Evolutionary conservation across 2,329 filamentous ascomycete genomes (phyloP).

Genomic region (Rhinocladiella mackenziei): DNA sequence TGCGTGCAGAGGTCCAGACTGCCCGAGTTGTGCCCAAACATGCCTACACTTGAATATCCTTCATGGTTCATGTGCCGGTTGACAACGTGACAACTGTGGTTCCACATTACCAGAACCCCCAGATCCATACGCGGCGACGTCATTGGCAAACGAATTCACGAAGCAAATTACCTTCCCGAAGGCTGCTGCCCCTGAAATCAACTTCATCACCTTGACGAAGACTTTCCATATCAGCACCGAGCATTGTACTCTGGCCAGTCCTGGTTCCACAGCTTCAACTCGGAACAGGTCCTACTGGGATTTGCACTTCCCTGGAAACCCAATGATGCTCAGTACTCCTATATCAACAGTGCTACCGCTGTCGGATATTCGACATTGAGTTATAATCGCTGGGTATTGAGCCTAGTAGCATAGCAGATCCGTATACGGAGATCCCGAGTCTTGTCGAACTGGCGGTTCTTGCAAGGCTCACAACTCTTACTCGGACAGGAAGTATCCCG

Average conservation of each 20-base stretch:
- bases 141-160: slow-evolving; percentile 60
- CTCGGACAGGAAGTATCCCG: slow-evolving; percentile 24
- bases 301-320: slow-evolving; percentile 19
- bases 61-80: slow-evolving; percentile 20
- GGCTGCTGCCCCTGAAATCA: slow-evolving; percentile 61
- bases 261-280: slow-evolving; percentile 18
- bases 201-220: slow-evolving; percentile 78
- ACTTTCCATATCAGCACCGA: slow-evolving; percentile 64
- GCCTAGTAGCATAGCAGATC: slow-evolving; percentile 37
- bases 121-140: slow-evolving; percentile 17
- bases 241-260: slow-evolving; percentile 16
- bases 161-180: slow-evolving; percentile 83
- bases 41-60: slow-evolving; percentile 19
- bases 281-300: slow-evolving; percentile 27
- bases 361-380: slow-evolving; percentile 41
- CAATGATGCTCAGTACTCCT: slow-evolving; percentile 21
- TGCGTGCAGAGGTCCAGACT: too few species aligned
- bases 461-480: slow-evolving; percentile 34
- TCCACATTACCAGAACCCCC: slow-evolving; percentile 13
- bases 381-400: slow-evolving; percentile 41
- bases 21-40: slow-evolving; percentile 11
- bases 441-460: slow-evolving; percentile 41
- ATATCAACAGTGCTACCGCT: slow-evolving; percentile 17
- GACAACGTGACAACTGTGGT: slow-evolving; percentile 19
- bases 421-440: slow-evolving; percentile 40